Conservation (phyloP, 1,284 basidiomycete species). For the Mrakiaceae sp. region DNA sequence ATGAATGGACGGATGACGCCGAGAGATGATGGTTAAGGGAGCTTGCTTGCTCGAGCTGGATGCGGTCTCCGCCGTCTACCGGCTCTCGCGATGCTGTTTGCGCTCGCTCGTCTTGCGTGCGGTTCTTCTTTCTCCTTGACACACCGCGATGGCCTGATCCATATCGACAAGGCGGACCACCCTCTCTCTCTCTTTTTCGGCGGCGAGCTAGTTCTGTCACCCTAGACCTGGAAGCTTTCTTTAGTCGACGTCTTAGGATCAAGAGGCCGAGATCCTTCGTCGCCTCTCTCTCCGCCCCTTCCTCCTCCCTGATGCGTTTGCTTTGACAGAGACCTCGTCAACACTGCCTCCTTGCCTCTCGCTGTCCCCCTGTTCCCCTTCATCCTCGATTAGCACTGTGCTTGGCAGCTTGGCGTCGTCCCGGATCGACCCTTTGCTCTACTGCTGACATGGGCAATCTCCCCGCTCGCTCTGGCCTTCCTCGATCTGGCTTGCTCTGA, state of each 20-base stretch:
- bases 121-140: too few species aligned
- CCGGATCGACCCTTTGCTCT: background rate
- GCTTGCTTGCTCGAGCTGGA: too few species aligned
- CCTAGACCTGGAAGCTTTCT: too few species aligned
- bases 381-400: background rate
- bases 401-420: background rate
- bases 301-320: background rate
- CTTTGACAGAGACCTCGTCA: constrained; percentile 38
- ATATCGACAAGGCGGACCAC: constrained; percentile 9
- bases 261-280: constrained; percentile 44
- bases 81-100: too few species aligned
- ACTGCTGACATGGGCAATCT: constrained; percentile 41
- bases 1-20: too few species aligned
- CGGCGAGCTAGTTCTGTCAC: background rate
- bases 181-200: background rate
- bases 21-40: too few species aligned
- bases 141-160: too few species aligned
- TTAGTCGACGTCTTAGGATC: constrained; percentile 13
- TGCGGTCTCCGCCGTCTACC: too few species aligned
- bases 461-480: background rate
- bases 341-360: constrained; percentile 9
- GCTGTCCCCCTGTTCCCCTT: background rate
- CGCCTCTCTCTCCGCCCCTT: constrained; percentile 18
- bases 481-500: background rate
- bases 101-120: too few species aligned